Conservation (phyloP, 345 rosid species). For the Ceriops tagal region DNA sequence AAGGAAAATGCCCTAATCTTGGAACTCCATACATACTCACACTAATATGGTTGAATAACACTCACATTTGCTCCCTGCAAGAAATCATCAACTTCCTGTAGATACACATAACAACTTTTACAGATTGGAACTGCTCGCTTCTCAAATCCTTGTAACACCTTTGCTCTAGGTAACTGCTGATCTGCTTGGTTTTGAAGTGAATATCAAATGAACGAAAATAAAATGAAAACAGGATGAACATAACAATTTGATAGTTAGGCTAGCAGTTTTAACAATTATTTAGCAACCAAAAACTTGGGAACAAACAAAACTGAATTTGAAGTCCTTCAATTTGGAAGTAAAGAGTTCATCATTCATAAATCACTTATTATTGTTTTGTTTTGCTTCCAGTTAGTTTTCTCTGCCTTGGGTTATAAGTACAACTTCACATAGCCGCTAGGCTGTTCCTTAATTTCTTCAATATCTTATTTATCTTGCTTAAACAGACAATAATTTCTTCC, state of each 20-base stretch:
- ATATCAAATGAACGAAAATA: slow-evolving; percentile 1
- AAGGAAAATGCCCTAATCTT: background rate
- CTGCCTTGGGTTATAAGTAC: background rate
- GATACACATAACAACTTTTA: slow-evolving; percentile 22
- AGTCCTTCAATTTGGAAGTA: background rate
- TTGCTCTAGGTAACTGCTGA: slow-evolving; percentile 27
- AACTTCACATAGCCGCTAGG: too few relatives aligned
- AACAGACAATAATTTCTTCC: background rate
- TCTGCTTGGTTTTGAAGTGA: slow-evolving; percentile 12
- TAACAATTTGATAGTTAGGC: background rate
- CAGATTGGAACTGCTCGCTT: slow-evolving; percentile 27
- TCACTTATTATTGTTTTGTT: background rate
- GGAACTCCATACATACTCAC: background rate
- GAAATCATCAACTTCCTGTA: slow-evolving; percentile 29
- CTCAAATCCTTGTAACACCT: slow-evolving; percentile 32
- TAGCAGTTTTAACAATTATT: background rate
- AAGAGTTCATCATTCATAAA: background rate
- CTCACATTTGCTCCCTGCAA: slow-evolving; percentile 33
- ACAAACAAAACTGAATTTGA: too few relatives aligned
- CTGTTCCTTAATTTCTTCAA: background rate
- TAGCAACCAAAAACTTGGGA: background rate
- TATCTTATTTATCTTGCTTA: background rate
- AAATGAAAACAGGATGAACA: background rate
- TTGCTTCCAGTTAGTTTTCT: background rate
- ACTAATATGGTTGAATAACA: background rate